Evolutionary conservation across 1,139 yeast species (phyloP).

Genomic region (Taphrina deformans): DNA sequence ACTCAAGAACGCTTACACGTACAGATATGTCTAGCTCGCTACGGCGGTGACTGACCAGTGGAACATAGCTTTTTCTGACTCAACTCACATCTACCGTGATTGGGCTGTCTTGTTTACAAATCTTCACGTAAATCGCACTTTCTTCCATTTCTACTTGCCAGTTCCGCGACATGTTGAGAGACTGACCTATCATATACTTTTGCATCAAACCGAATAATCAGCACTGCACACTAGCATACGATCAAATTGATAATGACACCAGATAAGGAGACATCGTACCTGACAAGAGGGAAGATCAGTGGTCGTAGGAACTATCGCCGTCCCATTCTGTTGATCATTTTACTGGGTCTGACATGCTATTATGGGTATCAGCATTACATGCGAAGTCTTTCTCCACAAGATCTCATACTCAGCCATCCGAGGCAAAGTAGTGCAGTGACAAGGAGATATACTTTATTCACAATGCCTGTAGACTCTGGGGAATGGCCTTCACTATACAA

Average conservation of each 20-base stretch:
- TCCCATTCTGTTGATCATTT: not conserved
- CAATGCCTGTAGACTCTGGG: constrained; percentile 13
- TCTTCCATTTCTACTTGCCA: too few species aligned
- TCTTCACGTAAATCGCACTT: too few species aligned
- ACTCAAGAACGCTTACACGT: too few species aligned
- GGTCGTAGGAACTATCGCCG: not conserved
- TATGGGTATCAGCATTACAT: not conserved
- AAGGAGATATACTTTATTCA: constrained; percentile 15
- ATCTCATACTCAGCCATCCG: not conserved
- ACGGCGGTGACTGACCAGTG: too few species aligned
- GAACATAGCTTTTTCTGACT: too few species aligned
- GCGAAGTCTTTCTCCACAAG: not conserved
- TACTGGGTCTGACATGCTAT: not conserved
- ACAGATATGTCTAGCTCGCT: too few species aligned
- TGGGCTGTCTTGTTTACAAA: too few species aligned
- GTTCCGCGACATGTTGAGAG: too few species aligned
- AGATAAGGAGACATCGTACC: not conserved
- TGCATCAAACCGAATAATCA: too few species aligned
- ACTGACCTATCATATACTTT: too few species aligned
- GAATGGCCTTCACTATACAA: constrained; percentile 2
- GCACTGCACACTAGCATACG: too few species aligned
- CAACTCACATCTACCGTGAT: too few species aligned
- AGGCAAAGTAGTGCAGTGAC: not conserved
- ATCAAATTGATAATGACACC: not conserved
- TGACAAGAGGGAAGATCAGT: not conserved